Conservation (phyloP, 176 grass and related monocot species). For the Hordeum marinum region DNA sequence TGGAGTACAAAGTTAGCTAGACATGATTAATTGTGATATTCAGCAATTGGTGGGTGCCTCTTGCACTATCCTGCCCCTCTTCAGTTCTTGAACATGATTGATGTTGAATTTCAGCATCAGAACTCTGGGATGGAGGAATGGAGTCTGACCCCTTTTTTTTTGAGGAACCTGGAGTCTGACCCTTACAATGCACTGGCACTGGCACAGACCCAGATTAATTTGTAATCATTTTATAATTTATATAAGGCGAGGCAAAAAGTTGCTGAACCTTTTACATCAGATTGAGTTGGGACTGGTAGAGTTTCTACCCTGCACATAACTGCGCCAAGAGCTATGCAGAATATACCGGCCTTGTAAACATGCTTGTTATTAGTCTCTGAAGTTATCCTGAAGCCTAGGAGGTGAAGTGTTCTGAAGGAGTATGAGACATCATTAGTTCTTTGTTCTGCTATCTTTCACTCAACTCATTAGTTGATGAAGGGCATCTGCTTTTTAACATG, state of each 20-base stretch:
- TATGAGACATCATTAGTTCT: slow-evolving; percentile 2
- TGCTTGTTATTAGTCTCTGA: neutral
- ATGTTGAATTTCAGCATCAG: neutral
- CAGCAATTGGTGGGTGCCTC: neutral
- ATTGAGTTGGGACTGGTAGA: neutral
- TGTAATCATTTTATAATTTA: neutral
- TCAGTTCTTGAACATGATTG: slow-evolving; percentile 1
- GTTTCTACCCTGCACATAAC: neutral
- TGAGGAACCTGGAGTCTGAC: neutral
- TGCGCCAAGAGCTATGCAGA: neutral
- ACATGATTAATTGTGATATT: neutral
- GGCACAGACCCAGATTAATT: neutral
- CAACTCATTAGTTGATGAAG: slow-evolving; percentile 29
- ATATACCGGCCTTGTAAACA: neutral
- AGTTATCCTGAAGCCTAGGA: slow-evolving; percentile 7
- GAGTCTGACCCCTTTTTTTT: neutral
- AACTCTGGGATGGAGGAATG: neutral
- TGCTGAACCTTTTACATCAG: neutral
- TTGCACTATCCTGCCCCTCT: neutral
- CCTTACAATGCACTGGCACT: neutral
- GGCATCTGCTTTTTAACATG: slow-evolving; percentile 22
- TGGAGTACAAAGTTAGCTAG: neutral
- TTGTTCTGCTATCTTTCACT: neutral
- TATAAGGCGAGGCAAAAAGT: neutral
- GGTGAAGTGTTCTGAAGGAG: neutral